phyloP scores from a whole-genome alignment of 106 monocot species.

The Vanilla planifolia region DNA sequence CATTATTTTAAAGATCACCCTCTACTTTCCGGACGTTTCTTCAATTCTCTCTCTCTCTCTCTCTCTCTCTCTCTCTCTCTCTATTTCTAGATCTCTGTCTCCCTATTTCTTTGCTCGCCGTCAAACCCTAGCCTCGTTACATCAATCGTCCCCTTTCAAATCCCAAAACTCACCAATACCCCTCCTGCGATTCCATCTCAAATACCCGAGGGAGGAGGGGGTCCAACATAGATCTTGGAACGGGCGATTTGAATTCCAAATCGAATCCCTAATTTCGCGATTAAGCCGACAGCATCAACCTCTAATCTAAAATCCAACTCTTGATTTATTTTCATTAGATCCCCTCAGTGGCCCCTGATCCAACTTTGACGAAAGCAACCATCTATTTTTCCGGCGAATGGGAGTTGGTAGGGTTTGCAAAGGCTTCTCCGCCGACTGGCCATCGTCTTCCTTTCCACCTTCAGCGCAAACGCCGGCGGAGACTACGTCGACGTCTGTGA shows the following conservation, averaged over 20 bases:
- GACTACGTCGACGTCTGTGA: conserved; percentile 8
- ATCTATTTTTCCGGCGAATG: conserved; percentile 1
- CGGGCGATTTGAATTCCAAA: not conserved
- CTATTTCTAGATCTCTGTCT: too few species aligned
- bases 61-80: too few species aligned
- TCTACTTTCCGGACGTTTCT: too few species aligned
- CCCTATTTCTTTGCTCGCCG: too few species aligned
- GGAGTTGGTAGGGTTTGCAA: conserved; percentile 6
- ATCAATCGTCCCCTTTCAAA: too few species aligned
- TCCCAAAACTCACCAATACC: too few species aligned
- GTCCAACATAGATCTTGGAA: too few species aligned
- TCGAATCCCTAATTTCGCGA: not conserved
- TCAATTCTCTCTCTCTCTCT: too few species aligned
- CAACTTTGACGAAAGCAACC: not conserved
- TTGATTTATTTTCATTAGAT: not conserved
- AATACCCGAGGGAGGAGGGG: too few species aligned
- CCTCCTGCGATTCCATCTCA: too few species aligned
- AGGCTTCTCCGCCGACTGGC: not conserved
- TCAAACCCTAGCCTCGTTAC: too few species aligned
- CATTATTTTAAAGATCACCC: too few species aligned
- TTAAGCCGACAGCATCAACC: not conserved
- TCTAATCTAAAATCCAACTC: not conserved
- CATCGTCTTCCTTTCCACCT: not conserved
- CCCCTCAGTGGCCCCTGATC: not conserved
- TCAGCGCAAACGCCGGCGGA: conserved; percentile 4